phyloP scores from a whole-genome alignment of 176 grass and related monocot species.

The Eragrostis curvula region DNA sequence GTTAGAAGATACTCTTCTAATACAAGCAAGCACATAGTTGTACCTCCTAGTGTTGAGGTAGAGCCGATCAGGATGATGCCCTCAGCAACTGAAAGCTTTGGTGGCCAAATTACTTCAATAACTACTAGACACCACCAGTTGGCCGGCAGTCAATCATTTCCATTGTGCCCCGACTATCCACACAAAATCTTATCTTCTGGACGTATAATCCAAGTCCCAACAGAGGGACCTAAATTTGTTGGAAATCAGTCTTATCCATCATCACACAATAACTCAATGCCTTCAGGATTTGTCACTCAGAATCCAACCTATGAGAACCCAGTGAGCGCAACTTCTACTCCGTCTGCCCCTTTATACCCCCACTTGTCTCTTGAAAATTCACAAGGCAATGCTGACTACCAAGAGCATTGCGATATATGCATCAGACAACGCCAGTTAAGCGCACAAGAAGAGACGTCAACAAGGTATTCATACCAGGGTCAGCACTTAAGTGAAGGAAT shows the following conservation, averaged over 20 bases:
- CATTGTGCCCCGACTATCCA: slow-evolving; percentile 16
- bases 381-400: slow-evolving; percentile 22
- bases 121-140: slow-evolving; percentile 16
- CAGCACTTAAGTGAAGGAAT: slow-evolving; percentile 16
- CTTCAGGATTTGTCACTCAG: slow-evolving; percentile 38
- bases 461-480: slow-evolving; percentile 28
- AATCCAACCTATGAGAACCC: slow-evolving; percentile 23
- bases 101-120: slow-evolving; percentile 24
- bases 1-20: slow-evolving; percentile 29
- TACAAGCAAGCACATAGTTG: slow-evolving; percentile 35
- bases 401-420: slow-evolving; percentile 37
- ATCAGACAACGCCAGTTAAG: slow-evolving; percentile 5
- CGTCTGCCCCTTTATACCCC: not conserved
- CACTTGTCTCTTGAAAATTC: slow-evolving; percentile 1
- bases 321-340: not conserved
- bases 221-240: slow-evolving; percentile 19
- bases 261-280: slow-evolving; percentile 3
- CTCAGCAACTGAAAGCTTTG: slow-evolving; percentile 23
- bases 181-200: slow-evolving; percentile 35
- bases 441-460: not conserved
- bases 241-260: slow-evolving; percentile 17
- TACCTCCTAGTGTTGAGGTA: slow-evolving; percentile 17
- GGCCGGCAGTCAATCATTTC: slow-evolving; percentile 30
- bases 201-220: slow-evolving; percentile 9
- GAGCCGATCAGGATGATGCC: slow-evolving; percentile 17